Percentiles rank a stretch among this genome's conserved stretches.
Evolutionary conservation across 2,329 filamentous ascomycete species (phyloP).

Genomic region (Xylariaceae sp.): DNA sequence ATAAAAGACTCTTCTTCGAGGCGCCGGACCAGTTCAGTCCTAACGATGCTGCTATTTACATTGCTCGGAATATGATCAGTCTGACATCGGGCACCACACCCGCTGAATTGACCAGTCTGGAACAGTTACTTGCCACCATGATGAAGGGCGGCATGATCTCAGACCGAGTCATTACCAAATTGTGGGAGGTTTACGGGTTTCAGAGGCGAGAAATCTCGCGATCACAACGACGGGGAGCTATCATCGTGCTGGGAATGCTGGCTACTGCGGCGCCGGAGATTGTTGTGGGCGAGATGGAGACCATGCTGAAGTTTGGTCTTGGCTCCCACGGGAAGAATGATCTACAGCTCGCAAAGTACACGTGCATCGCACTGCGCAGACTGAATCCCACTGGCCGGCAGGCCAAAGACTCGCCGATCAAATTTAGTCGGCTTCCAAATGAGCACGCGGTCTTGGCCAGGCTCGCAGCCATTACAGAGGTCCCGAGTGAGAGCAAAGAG

Average conservation of each 20-base stretch:
- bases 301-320: constrained; percentile 85
- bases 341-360: constrained; percentile 87
- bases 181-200: constrained; percentile 97
- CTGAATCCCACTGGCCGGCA: constrained; percentile 84
- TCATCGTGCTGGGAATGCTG: constrained; percentile 96
- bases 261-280: constrained; percentile 90
- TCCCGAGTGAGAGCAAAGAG: constrained; percentile 85
- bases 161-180: constrained; percentile 79
- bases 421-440: constrained; percentile 77
- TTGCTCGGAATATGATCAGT: constrained; percentile 98
- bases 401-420: constrained; percentile 65
- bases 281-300: constrained; percentile 90
- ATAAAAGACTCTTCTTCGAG: constrained; percentile 93
- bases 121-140: constrained; percentile 94
- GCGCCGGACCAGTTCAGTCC: constrained; percentile 82
- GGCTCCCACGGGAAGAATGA: constrained; percentile 76
- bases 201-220: constrained; percentile 91
- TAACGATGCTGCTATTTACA: constrained; percentile 91
- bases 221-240: constrained; percentile 84
- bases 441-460: constrained; percentile 83
- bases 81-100: constrained; percentile 93
- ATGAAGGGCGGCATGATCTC: constrained; percentile 89
- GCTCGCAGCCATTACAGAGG: constrained; percentile 79
- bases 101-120: constrained; percentile 89
- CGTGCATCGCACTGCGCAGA: constrained; percentile 84